Percentiles rank a stretch among this genome's conserved stretches.
Conservation (phyloP, 352 stramenopile genomes). For the Phytophthora quininea region DNA sequence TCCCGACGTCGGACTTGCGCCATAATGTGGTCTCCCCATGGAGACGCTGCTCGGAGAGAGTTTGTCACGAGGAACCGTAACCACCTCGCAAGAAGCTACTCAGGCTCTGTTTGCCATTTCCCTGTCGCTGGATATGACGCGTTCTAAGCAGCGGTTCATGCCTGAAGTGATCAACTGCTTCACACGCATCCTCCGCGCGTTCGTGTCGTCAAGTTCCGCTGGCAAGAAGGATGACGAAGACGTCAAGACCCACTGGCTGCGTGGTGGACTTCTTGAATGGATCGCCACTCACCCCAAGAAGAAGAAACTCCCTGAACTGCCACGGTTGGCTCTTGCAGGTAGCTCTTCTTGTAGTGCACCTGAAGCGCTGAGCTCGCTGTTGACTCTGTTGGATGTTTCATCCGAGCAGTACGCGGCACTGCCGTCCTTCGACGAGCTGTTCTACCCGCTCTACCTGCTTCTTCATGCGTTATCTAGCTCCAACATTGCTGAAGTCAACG, state of each 20-base stretch:
- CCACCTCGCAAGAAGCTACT: constrained; percentile 74
- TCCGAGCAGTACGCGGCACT: constrained; percentile 66
- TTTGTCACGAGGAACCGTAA: constrained; percentile 79
- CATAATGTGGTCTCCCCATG: constrained; percentile 94
- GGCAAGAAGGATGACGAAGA: constrained; percentile 10
- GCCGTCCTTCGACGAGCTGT: constrained; percentile 76
- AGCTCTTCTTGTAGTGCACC: constrained; percentile 51
- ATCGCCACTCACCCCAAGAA: constrained; percentile 18
- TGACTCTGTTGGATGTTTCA: constrained; percentile 56
- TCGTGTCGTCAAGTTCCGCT: constrained; percentile 50
- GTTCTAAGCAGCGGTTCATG: constrained; percentile 90
- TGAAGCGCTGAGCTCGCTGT: constrained; percentile 49
- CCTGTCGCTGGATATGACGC: constrained; percentile 73
- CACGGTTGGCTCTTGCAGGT: constrained; percentile 43
- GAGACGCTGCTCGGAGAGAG: constrained; percentile 90
- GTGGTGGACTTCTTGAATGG: constrained; percentile 54
- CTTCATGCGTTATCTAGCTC: constrained; percentile 52
- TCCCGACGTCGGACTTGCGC: constrained; percentile 94
- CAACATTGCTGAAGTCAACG: constrained; percentile 36
- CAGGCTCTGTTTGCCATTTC: constrained; percentile 82
- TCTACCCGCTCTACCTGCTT: constrained; percentile 74
- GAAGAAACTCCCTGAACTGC: constrained; percentile 40
- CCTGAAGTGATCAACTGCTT: constrained; percentile 83
- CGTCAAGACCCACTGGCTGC: constrained; percentile 52
- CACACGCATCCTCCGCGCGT: constrained; percentile 56